Base-by-base conservation (phyloP, 2,329 filamentous ascomycete species). In the Tolypocladium paradoxum region DNA sequence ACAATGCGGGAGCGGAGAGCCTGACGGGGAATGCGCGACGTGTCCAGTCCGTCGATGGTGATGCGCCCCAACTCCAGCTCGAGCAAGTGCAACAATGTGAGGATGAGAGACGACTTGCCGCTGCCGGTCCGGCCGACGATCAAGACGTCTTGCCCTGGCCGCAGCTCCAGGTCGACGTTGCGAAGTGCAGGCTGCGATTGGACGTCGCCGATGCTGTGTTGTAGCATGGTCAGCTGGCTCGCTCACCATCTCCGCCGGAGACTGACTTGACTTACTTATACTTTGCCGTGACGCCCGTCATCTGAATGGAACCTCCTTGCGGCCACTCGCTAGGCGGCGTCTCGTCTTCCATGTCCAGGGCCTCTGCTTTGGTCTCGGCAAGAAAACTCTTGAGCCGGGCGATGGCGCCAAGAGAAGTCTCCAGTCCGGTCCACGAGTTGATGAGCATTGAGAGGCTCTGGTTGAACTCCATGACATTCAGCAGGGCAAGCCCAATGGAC, bases 1-100 rank as follows among this genome's bases (percentile, higher is more conserved):
- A 77, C 74, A 38, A 81, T 63, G 3, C 70, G 71, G 27, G 71
- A 61, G 4, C 77, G 73, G 1, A 81, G 65, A 0, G 62, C 56
- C 1, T 61, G 22, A 6, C 76, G 70, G 53, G 73, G 57, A 14
- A 80, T 64, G 1, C 52, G 53, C 33, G 61, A 31, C 3, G 74
- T 62, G 0, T 66, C 60, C 0, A 73, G 48, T 24, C 58, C 65
- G 56, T 80, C 76, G 36, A 80, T 73, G 0, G 56, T 51, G n/a
- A 76, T 68, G 22, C 31, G 24, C 14, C 45, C 36, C 6, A 36
- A 33, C 5, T n/a, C 49, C 49, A 4, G 29, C 24, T 75, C 68
- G 2, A 76, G 60, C 1, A 76, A 62, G 3, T 65, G 64, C 24
- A 74, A 63, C 29, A 70, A 65, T 27, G 69, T 64, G 29, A 71